phyloP scores from a whole-genome alignment of 2,329 filamentous ascomycete species.

The Ophiostoma fasciatum region DNA sequence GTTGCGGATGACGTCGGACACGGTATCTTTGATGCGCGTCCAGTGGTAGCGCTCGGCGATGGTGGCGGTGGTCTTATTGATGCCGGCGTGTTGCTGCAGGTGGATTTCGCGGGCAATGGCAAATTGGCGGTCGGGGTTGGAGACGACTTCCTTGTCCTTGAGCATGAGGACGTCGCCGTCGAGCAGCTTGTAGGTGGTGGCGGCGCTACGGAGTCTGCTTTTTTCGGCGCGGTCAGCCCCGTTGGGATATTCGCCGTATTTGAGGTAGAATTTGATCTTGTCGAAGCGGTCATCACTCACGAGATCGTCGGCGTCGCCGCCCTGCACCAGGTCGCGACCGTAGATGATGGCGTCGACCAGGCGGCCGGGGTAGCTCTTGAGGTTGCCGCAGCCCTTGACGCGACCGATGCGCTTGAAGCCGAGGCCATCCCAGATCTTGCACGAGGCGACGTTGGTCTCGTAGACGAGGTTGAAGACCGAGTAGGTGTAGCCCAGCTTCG shows the following conservation, averaged over 20 bases:
- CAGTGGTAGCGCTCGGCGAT: conserved; percentile 94
- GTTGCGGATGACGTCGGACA: conserved; percentile 84
- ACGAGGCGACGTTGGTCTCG: conserved; percentile 82
- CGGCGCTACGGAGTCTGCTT: conserved; percentile 80
- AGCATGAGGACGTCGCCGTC: conserved; percentile 77
- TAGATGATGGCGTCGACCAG: conserved; percentile 66
- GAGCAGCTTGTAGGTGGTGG: conserved; percentile 83
- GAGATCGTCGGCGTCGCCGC: conserved; percentile 58
- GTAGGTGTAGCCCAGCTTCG: conserved; percentile 74
- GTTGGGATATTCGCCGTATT: conserved; percentile 82
- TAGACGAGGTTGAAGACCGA: conserved; percentile 91
- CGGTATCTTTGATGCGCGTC: conserved; percentile 96
- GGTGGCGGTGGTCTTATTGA: conserved; percentile 93
- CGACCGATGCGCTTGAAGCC: conserved; percentile 87
- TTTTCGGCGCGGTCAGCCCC: conserved; percentile 93
- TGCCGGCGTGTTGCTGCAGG: conserved; percentile 65
- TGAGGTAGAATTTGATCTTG: conserved; percentile 95
- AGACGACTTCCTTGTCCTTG: conserved; percentile 94
- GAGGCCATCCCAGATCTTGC: conserved; percentile 80
- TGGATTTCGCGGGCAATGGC: conserved; percentile 74
- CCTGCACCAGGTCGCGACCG: conserved; percentile 46
- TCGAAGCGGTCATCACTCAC: conserved; percentile 94
- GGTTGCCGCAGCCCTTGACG: conserved; percentile 56
- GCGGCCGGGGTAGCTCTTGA: conserved; percentile 53
- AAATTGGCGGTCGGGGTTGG: conserved; percentile 78